A percentile compares a stretch with the other conserved stretches of the same genome.
phyloP scores from a whole-genome alignment of 441 rosid genomes.

The Adansonia grandidieri region DNA sequence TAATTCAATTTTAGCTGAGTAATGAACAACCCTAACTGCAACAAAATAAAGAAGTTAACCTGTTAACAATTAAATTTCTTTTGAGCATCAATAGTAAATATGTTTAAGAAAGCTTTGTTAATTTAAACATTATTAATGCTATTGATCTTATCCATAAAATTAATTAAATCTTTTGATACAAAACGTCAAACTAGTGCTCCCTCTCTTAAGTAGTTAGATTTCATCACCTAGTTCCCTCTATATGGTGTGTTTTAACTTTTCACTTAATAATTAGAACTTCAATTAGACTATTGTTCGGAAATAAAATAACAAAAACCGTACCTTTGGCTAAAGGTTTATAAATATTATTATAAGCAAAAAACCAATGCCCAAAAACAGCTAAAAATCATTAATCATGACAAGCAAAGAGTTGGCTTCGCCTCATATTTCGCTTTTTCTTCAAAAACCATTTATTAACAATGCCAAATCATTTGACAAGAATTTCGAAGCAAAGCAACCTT shows the following conservation, averaged over 20 bases:
- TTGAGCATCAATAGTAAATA: neutral
- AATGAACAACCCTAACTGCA: too few species aligned
- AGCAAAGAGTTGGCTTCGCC: slow-evolving; percentile 13
- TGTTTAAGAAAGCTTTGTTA: neutral
- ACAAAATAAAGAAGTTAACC: too few species aligned
- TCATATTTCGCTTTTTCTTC: neutral
- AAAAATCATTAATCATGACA: neutral
- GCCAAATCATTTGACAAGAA: neutral
- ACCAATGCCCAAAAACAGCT: neutral
- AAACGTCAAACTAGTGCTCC: neutral
- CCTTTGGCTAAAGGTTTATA: neutral
- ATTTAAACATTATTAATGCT: neutral
- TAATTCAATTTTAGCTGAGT: too few species aligned
- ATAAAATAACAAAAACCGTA: neutral
- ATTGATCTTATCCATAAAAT: neutral
- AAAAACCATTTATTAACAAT: neutral
- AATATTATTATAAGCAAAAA: neutral
- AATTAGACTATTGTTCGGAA: neutral
- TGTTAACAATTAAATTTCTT: neutral
- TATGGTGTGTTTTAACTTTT: neutral
- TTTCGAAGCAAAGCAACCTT: neutral
- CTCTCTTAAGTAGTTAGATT: neutral
- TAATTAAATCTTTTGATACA: neutral
- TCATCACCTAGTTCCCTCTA: neutral
- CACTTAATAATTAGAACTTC: neutral